A percentile compares a stretch with the other conserved stretches of the same genome.
phyloP scores from a whole-genome alignment of 2,329 filamentous ascomycete species.

The Pseudogymnoascus sp. region DNA sequence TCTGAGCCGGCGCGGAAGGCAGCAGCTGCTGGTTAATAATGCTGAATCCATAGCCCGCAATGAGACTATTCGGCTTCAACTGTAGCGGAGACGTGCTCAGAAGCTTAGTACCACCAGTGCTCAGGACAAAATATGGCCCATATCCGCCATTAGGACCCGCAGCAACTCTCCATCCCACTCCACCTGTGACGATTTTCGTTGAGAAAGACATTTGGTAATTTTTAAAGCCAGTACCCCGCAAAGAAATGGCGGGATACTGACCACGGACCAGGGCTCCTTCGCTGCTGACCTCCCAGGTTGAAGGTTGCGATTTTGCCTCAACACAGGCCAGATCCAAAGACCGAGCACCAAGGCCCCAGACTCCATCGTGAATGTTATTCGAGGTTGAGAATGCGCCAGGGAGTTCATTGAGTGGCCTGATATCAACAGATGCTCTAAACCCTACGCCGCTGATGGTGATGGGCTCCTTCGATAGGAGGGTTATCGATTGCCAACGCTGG shows the following conservation, averaged over 20 bases:
- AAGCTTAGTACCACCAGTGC: neutral
- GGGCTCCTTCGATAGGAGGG: constrained; percentile 31
- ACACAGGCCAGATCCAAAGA: constrained; percentile 33
- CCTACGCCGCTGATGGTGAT: constrained; percentile 32
- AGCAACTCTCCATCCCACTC: constrained; percentile 35
- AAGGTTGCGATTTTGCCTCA: constrained; percentile 32
- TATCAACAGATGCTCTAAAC: constrained; percentile 28
- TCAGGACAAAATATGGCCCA: constrained; percentile 16
- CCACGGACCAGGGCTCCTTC: constrained; percentile 34
- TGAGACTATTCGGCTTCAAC: constrained; percentile 30
- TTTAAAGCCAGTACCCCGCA: constrained; percentile 22
- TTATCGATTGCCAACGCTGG: constrained; percentile 36
- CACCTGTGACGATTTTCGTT: constrained; percentile 34
- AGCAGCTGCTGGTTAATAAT: constrained; percentile 35
- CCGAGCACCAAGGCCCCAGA: constrained; percentile 36
- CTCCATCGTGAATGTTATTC: constrained; percentile 30
- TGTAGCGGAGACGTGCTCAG: neutral
- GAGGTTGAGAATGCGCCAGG: constrained; percentile 30
- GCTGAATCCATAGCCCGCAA: constrained; percentile 32
- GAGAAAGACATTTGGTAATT: constrained; percentile 36
- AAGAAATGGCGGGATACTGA: constrained; percentile 29
- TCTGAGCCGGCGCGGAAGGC: constrained; percentile 24
- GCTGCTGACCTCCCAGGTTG: constrained; percentile 32
- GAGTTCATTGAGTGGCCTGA: constrained; percentile 22
- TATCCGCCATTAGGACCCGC: constrained; percentile 16